A percentile compares a stretch with the other conserved stretches of the same genome.
Evolutionary conservation across 2,329 filamentous ascomycete species (phyloP).

Genomic region (Thielaviopsis euricoi): DNA sequence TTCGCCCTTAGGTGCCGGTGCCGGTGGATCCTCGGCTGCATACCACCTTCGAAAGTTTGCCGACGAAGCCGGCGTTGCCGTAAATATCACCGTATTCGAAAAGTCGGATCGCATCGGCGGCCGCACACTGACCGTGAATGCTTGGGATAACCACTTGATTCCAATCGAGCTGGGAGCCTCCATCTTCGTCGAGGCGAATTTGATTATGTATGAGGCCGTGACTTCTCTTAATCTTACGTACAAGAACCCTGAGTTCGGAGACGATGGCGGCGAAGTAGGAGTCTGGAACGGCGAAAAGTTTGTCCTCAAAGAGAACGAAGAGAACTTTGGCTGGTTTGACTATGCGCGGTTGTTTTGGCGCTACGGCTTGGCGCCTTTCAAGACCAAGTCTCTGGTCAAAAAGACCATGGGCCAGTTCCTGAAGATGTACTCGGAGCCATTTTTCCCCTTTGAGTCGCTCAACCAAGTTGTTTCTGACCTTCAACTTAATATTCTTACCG

Average conservation of each 20-base stretch:
- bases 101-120: constrained; percentile 64
- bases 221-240: constrained; percentile 52
- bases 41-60: constrained; percentile 67
- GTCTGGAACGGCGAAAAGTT: constrained; percentile 74
- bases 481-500: constrained; percentile 48
- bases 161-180: constrained; percentile 79
- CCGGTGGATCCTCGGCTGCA: constrained; percentile 72
- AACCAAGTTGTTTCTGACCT: constrained; percentile 51
- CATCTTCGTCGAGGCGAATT: constrained; percentile 77
- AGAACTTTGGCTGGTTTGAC: constrained; percentile 58
- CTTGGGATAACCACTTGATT: constrained; percentile 47
- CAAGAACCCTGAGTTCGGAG: constrained; percentile 25
- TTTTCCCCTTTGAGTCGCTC: constrained; percentile 72
- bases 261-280: constrained; percentile 33
- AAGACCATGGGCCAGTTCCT: constrained; percentile 56
- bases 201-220: constrained; percentile 62
- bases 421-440: constrained; percentile 60
- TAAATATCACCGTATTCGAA: constrained; percentile 83
- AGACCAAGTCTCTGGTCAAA: constrained; percentile 57
- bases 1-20: constrained; percentile 54
- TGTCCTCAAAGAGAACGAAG: constrained; percentile 2
- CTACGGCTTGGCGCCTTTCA: constrained; percentile 66
- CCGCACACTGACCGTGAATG: constrained; percentile 69
- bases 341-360: constrained; percentile 64
- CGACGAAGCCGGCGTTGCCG: constrained; percentile 34